These are phyloP conservation scores for Trichoderma cornu-damae DNA, from an alignment of 2,329 filamentous ascomycete species.

Conservation along the genomic window DNA sequence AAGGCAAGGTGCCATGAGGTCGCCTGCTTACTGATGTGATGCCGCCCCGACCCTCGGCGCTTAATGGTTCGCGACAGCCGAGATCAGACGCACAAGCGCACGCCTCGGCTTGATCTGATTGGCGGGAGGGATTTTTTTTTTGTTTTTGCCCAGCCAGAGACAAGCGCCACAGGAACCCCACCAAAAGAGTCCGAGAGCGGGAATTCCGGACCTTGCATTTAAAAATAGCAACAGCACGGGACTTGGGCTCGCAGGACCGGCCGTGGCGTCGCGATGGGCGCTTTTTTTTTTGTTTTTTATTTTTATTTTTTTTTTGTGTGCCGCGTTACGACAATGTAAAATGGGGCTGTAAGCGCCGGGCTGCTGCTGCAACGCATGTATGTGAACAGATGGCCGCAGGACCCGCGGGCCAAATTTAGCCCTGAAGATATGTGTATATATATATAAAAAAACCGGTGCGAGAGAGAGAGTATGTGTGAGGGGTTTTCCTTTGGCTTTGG, in stretches of 20 bases:
- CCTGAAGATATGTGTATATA: too few species aligned
- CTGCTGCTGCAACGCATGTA: neutral
- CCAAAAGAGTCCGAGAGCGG: neutral
- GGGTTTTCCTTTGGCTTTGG: constrained; percentile 19
- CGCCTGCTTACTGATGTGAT: too few species aligned
- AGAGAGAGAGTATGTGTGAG: too few species aligned
- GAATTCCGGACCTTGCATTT: constrained; percentile 30
- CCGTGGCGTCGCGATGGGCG: constrained; percentile 24
- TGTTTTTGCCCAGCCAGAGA: too few species aligned
- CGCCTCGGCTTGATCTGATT: neutral
- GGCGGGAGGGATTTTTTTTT: neutral
- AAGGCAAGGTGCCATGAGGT: neutral
- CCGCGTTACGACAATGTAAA: constrained; percentile 16
- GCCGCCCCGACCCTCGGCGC: too few species aligned
- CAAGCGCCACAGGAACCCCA: too few species aligned
- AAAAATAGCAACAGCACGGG: constrained; percentile 33
- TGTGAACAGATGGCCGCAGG: neutral
- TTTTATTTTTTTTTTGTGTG: too few species aligned
- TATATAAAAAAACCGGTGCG: too few species aligned
- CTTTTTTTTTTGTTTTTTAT: too few species aligned
- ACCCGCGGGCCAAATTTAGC: constrained; percentile 22
- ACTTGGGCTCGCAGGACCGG: constrained; percentile 1
- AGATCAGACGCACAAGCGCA: constrained; percentile 8
- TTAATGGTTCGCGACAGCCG: constrained; percentile 14
- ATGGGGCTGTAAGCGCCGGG: constrained; percentile 22